Percentiles rank a stretch among this genome's conserved stretches.
Conservation (phyloP, 345 rosid species). For the Salix viminalis region DNA sequence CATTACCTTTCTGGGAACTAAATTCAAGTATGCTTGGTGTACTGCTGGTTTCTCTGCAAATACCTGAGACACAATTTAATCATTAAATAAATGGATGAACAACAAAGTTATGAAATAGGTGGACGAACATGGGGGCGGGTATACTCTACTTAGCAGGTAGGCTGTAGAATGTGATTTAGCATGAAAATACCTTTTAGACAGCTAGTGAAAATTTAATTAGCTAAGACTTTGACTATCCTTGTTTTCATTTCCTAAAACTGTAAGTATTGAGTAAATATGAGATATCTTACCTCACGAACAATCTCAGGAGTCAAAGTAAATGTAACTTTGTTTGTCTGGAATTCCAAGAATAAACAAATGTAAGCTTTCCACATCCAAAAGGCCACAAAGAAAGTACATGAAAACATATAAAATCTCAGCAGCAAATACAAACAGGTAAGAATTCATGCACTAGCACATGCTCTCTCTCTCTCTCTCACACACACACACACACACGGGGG, state of each 20-base stretch:
- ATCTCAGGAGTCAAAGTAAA: constrained; percentile 83
- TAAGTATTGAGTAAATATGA: background rate
- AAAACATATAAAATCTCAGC: background rate
- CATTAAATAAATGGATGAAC: constrained; percentile 13
- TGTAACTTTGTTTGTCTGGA: constrained; percentile 90
- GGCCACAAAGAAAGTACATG: background rate
- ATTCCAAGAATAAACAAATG: constrained; percentile 7
- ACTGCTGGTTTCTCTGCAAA: constrained; percentile 98
- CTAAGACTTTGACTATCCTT: background rate
- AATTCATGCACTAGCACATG: background rate
- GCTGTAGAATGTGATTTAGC: background rate
- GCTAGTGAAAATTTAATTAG: background rate
- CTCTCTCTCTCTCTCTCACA: too few species aligned
- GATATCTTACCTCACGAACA: constrained; percentile 64
- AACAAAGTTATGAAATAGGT: background rate
- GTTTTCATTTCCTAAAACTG: background rate
- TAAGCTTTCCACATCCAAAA: background rate
- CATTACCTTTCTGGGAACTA: constrained; percentile 86
- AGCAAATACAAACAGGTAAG: background rate
- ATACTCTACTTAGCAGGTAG: background rate
- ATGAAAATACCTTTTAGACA: background rate
- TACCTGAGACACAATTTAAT: constrained; percentile 45
- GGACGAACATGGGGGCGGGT: background rate
- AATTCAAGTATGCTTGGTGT: constrained; percentile 69
- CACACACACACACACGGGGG: background rate